A percentile compares a stretch with the other conserved stretches of the same genome.
Conservation (phyloP, 2,329 filamentous ascomycete species). For the Colletotrichum viniferum region DNA sequence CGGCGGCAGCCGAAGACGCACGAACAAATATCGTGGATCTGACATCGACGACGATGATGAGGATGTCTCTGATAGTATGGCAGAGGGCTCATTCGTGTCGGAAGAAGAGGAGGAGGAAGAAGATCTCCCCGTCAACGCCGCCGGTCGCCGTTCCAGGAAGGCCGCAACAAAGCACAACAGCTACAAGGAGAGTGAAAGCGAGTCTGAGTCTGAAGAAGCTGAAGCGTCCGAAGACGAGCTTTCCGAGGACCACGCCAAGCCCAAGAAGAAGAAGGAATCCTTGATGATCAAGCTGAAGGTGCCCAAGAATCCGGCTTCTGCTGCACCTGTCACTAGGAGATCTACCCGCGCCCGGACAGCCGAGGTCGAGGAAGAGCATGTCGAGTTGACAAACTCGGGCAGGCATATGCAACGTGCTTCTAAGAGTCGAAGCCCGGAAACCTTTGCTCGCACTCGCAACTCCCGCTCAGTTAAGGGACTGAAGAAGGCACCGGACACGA, state of each 20-base stretch:
- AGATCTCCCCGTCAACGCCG: constrained; percentile 47
- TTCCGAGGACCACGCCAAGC: constrained; percentile 23
- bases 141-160: constrained; percentile 54
- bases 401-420: constrained; percentile 57
- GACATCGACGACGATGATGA: constrained; percentile 68
- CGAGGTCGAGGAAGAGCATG: constrained; percentile 57
- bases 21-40: constrained; percentile 58
- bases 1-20: constrained; percentile 37
- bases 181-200: constrained; percentile 52
- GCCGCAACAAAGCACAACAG: constrained; percentile 49
- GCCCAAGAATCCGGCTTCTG: constrained; percentile 28
- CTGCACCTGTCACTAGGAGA: constrained; percentile 42
- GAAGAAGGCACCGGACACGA: constrained; percentile 51
- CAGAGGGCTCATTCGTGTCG: constrained; percentile 54
- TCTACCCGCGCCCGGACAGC: constrained; percentile 59
- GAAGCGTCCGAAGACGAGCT: constrained; percentile 29
- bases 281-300: constrained; percentile 51
- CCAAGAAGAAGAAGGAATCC: constrained; percentile 31
- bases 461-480: constrained; percentile 57
- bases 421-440: constrained; percentile 61
- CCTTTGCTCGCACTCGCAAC: constrained; percentile 46
- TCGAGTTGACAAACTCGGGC: constrained; percentile 67
- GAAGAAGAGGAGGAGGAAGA: constrained; percentile 42
- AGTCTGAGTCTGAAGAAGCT: constrained; percentile 37
- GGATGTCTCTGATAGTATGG: constrained; percentile 57